A percentile compares a stretch with the other conserved stretches of the same genome.
Evolutionary conservation across 1,284 basidiomycete genomes (phyloP).

Genomic region (Stygiomarasmius scandens): DNA sequence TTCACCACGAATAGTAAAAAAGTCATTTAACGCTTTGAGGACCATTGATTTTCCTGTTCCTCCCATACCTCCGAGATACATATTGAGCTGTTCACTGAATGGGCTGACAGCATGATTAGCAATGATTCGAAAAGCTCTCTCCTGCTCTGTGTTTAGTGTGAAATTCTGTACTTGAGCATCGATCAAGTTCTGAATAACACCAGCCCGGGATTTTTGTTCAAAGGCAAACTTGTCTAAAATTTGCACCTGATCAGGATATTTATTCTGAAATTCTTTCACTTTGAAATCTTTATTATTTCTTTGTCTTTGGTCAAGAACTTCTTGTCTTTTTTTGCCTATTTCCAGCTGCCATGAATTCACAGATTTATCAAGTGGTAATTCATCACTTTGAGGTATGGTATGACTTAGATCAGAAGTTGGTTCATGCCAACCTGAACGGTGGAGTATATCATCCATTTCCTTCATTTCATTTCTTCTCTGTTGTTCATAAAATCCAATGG

Average conservation of each 20-base stretch:
- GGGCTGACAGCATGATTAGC: conserved; percentile 26
- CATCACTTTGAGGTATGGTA: no score
- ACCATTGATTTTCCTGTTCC: conserved; percentile 43
- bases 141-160: conserved; percentile 30
- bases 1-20: conserved; percentile 29
- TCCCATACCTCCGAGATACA: conserved; percentile 9
- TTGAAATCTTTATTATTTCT: background rate
- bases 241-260: background rate
- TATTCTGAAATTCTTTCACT: background rate
- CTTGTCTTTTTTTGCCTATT: background rate
- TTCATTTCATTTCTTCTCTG: no score
- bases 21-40: conserved; percentile 33
- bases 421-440: no score
- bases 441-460: no score
- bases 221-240: background rate
- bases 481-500: no score
- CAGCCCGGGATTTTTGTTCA: background rate
- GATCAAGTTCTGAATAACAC: background rate
- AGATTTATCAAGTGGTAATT: no score
- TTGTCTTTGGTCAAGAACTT: background rate
- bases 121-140: conserved; percentile 29
- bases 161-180: background rate
- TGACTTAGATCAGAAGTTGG: no score
- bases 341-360: no score
- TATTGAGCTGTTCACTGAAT: conserved; percentile 3